These are phyloP conservation scores for Kluyveromyces aestuarii DNA, from an alignment of 805 yeast species.

Conservation along the genomic window DNA sequence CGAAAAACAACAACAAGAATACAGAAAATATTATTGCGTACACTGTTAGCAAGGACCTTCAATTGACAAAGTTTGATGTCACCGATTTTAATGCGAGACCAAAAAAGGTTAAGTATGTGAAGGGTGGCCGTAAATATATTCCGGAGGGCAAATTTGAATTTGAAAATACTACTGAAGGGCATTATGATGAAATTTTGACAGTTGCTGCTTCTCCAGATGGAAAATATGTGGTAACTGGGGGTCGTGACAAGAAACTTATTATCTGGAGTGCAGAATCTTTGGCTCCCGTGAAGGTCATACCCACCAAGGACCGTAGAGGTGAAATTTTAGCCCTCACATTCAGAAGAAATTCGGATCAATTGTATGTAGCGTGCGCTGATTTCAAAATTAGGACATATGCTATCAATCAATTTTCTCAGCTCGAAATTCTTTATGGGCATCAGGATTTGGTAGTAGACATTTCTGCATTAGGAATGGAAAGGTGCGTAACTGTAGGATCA, in stretches of 20 bases:
- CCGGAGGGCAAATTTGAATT: conserved; percentile 27
- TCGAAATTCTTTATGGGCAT: conserved; percentile 91
- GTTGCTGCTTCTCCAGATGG: conserved; percentile 87
- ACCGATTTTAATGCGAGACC: conserved; percentile 50
- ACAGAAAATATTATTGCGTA: conserved; percentile 51
- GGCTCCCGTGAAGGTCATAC: conserved; percentile 67
- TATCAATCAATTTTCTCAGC: conserved; percentile 75
- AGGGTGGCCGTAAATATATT: conserved; percentile 47
- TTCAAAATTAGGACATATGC: conserved; percentile 82
- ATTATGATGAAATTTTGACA: conserved; percentile 63
- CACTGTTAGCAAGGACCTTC: conserved; percentile 75
- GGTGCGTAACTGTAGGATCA: conserved; percentile 93
- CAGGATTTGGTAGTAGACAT: conserved; percentile 84
- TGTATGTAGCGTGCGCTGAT: conserved; percentile 91
- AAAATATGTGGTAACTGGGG: conserved; percentile 83
- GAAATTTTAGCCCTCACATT: conserved; percentile 66
- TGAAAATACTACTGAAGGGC: conserved; percentile 58
- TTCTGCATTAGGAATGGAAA: conserved; percentile 71
- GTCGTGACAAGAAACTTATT: conserved; percentile 68
- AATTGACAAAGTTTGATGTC: conserved; percentile 73
- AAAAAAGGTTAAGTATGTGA: conserved; percentile 49
- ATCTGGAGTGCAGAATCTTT: conserved; percentile 82
- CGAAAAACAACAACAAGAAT: conserved; percentile 33
- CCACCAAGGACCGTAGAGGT: conserved; percentile 63
- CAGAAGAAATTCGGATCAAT: conserved; percentile 71